Percentiles rank a stretch among this genome's conserved stretches.
Evolutionary conservation across 495 filamentous ascomycete species (phyloP).

Genomic region (Tuber indicum): DNA sequence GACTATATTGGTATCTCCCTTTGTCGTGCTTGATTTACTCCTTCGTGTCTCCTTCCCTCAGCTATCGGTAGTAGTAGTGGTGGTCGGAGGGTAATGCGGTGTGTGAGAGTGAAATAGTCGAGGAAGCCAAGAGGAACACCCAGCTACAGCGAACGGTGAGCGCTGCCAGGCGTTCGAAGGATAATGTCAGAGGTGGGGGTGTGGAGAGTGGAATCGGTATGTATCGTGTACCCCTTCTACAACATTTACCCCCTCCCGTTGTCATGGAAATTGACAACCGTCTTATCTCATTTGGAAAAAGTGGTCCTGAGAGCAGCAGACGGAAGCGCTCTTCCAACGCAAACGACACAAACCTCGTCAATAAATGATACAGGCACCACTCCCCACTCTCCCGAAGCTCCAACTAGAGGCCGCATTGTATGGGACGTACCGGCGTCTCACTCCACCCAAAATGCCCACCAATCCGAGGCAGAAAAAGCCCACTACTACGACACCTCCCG

Average conservation of each 20-base stretch:
- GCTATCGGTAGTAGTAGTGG: neutral
- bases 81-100: neutral
- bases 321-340: neutral
- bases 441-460: neutral
- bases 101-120: slow-evolving; percentile 12
- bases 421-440: slow-evolving; percentile 23
- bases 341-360: slow-evolving; percentile 1
- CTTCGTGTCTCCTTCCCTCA: neutral
- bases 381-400: slow-evolving; percentile 12
- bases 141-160: slow-evolving; percentile 26
- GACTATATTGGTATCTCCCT: slow-evolving; percentile 57
- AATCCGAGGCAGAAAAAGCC: slow-evolving; percentile 17
- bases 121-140: slow-evolving; percentile 20
- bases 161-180: slow-evolving; percentile 18
- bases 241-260: neutral
- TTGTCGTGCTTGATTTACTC: neutral
- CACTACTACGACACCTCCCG: slow-evolving; percentile 21
- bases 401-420: slow-evolving; percentile 17
- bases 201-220: slow-evolving; percentile 23
- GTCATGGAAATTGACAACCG: neutral
- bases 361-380: neutral
- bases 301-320: slow-evolving; percentile 8
- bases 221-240: neutral
- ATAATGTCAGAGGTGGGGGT: slow-evolving; percentile 4
- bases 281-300: slow-evolving; percentile 8